Evolutionary conservation across 2,329 filamentous ascomycete species (phyloP).

Genomic region (Tympanopsis confertula): DNA sequence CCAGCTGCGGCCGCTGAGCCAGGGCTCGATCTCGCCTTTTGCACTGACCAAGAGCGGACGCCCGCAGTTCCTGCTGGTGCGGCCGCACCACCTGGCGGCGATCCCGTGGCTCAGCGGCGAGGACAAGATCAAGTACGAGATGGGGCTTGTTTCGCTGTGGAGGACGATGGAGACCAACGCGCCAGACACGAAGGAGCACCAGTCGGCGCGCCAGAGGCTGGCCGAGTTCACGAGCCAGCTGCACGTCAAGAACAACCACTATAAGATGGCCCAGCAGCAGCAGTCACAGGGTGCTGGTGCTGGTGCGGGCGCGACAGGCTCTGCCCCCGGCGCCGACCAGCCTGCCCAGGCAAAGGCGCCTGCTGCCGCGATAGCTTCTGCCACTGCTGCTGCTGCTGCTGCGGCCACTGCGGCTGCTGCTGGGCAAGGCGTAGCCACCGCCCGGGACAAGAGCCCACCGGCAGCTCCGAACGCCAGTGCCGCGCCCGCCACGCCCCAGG

Average conservation of each 20-base stretch:
- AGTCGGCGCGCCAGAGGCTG: slow-evolving; percentile 43
- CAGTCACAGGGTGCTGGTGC: slow-evolving; percentile 19
- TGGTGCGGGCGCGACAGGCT: slow-evolving; percentile 10
- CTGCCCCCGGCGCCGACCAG: slow-evolving; percentile 5
- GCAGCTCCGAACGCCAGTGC: too few relatives aligned
- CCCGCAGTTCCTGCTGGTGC: too few relatives aligned
- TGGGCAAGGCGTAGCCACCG: too few relatives aligned
- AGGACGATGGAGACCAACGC: slow-evolving; percentile 32
- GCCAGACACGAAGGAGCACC: slow-evolving; percentile 33
- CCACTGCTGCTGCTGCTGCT: too few relatives aligned
- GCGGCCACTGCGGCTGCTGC: too few relatives aligned
- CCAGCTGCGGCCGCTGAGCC: too few relatives aligned
- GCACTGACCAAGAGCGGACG: too few relatives aligned
- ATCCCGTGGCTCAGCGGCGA: slow-evolving; percentile 37
- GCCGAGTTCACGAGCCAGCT: slow-evolving; percentile 49
- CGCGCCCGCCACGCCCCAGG: too few relatives aligned
- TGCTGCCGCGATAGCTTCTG: too few relatives aligned
- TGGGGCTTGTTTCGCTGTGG: slow-evolving; percentile 41
- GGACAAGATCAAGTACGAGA: slow-evolving; percentile 47
- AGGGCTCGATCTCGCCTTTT: too few relatives aligned
- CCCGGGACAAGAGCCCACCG: too few relatives aligned
- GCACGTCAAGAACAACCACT: slow-evolving; percentile 32
- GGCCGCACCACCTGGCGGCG: too few relatives aligned
- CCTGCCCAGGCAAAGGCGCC: slow-evolving; percentile 3
- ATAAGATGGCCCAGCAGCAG: slow-evolving; percentile 12